A percentile compares a stretch with the other conserved stretches of the same genome.
Evolutionary conservation across 371 early-diverging fungal species (phyloP).

Genomic region (Entomophthora muscae): DNA sequence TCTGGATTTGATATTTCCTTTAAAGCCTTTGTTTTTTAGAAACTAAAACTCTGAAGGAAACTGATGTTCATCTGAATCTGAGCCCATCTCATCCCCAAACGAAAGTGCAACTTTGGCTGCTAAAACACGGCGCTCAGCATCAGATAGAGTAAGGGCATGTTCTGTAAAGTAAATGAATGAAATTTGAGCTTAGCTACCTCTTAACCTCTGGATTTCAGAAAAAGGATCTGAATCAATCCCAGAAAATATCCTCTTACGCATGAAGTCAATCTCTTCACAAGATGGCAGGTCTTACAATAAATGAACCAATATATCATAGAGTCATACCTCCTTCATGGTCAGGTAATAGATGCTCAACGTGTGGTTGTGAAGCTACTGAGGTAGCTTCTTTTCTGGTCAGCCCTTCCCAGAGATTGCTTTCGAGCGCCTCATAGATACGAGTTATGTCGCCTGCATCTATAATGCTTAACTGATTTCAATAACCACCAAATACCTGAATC

Average conservation of each 20-base stretch:
- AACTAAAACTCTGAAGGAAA: no score
- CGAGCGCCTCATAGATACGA: background rate
- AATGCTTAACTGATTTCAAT: background rate
- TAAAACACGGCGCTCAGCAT: background rate
- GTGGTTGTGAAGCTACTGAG: background rate
- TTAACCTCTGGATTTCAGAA: background rate
- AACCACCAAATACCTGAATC: background rate
- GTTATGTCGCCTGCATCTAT: background rate
- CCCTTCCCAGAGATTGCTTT: background rate
- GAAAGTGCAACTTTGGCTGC: background rate
- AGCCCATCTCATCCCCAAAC: background rate
- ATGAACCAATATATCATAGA: no score
- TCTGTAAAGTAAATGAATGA: background rate
- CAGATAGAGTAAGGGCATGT: background rate
- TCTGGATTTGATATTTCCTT: no score
- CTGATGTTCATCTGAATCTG: no score
- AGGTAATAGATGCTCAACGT: background rate
- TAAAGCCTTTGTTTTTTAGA: no score
- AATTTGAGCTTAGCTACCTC: background rate
- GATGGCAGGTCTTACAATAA: background rate
- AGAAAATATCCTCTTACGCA: background rate
- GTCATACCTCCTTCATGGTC: background rate
- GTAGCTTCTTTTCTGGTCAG: background rate
- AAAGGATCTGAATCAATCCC: background rate
- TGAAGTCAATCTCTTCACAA: background rate